Evolutionary conservation across 176 grass and related monocot genomes (phyloP).

Genomic region (Neostapfia colusana): DNA sequence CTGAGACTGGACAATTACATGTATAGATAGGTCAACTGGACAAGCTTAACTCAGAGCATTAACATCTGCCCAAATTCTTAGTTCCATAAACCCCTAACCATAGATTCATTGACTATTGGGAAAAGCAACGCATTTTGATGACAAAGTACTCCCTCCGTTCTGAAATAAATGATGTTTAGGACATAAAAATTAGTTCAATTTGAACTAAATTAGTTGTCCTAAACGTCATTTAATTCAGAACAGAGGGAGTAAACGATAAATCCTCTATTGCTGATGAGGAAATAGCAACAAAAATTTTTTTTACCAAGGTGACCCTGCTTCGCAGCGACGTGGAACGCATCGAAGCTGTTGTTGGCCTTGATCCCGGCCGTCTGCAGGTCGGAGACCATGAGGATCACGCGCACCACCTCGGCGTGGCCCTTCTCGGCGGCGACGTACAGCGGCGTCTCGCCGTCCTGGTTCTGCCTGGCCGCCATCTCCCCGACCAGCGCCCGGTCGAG

Average conservation of each 20-base stretch:
- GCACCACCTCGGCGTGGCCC: slow-evolving; percentile 68
- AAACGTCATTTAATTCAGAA: too few species aligned
- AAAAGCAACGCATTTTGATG: background rate
- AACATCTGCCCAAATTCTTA: slow-evolving; percentile 12
- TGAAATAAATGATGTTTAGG: too few species aligned
- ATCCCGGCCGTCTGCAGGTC: slow-evolving; percentile 67
- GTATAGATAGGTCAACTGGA: background rate
- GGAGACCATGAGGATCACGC: slow-evolving; percentile 68
- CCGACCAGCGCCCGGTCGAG: slow-evolving; percentile 35
- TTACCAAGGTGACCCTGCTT: slow-evolving; percentile 88
- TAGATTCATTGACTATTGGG: slow-evolving; percentile 18
- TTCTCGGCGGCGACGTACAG: slow-evolving; percentile 82
- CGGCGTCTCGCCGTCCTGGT: slow-evolving; percentile 83
- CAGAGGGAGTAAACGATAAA: too few species aligned
- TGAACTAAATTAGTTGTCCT: too few species aligned
- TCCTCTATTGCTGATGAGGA: too few species aligned
- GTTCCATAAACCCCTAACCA: slow-evolving; percentile 20
- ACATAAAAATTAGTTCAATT: too few species aligned
- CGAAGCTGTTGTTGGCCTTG: slow-evolving; percentile 81
- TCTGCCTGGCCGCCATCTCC: slow-evolving; percentile 65
- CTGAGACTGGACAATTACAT: slow-evolving; percentile 14
- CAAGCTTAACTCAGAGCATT: background rate
- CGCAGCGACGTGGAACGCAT: slow-evolving; percentile 82
- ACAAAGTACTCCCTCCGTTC: too few species aligned
- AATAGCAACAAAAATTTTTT: background rate